Conservation (phyloP, 495 filamentous ascomycete genomes). For the Annulohypoxylon stygium region DNA sequence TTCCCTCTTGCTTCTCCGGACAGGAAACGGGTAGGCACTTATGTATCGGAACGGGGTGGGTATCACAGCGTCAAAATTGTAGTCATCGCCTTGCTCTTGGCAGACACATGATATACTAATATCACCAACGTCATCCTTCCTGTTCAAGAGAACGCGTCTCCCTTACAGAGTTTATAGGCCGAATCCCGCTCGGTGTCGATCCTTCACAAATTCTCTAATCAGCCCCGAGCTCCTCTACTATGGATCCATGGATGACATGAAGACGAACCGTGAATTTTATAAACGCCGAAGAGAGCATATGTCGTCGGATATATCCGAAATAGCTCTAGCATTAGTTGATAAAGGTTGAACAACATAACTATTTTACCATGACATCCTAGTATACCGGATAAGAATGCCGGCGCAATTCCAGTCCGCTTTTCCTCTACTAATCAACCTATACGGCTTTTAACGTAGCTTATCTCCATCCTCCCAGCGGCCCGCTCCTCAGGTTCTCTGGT, state of each 20-base stretch:
- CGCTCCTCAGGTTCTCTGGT: neutral
- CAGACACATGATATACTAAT: neutral
- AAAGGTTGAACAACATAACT: neutral
- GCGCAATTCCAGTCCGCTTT: neutral
- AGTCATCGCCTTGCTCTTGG: neutral
- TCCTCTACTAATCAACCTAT: conserved; percentile 4
- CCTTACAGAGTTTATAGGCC: neutral
- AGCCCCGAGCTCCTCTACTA: neutral
- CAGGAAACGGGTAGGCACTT: neutral
- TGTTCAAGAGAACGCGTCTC: neutral
- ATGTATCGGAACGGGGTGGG: neutral
- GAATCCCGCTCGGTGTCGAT: neutral
- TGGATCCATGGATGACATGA: neutral
- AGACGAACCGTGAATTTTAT: too few species aligned
- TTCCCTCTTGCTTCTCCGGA: neutral
- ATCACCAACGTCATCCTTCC: neutral
- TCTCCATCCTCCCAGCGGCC: conserved; percentile 18
- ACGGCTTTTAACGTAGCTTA: conserved; percentile 29
- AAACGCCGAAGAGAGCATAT: neutral
- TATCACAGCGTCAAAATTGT: neutral
- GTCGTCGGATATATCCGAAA: neutral
- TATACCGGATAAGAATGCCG: neutral
- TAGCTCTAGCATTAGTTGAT: neutral
- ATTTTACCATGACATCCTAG: neutral
- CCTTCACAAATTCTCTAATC: neutral